Evolutionary conservation across 2,329 filamentous ascomycete genomes (phyloP), one percentile per base, ranked within the genome.

Genomic region (Cercospora canescens): DNA sequence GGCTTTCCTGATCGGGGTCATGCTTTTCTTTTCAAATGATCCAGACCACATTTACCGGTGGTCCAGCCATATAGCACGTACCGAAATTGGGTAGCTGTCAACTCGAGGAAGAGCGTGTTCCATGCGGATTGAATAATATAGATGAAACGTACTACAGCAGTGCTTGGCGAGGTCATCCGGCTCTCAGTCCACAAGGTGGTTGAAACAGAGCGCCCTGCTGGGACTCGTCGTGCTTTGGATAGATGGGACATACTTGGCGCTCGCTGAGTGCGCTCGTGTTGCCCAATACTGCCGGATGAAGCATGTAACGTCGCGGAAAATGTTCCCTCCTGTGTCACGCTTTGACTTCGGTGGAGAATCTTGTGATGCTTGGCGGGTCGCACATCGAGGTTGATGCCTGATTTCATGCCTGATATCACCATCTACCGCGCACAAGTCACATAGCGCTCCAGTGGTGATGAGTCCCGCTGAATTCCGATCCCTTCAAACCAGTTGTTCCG

Each of bases 111-210:
- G 55, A 37, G 21, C 12, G 55, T 37, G 32, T 12, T 21, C 24
- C 21, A 32, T 26, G 12, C 21, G 50, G n/a, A 35, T 54, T 18
- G 30, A 21, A 16, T 2, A 5, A 35, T 60, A 48, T 63, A 63
- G 28, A n/a, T 63, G 61, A 63, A 60, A 60, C 58, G 28, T 21
- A 18, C 58, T 24, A 60, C 32, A 45, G 37, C n/a, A 30, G 35
- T 26, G 57, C 57, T 41, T 60, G 37, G 34, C 35, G 9, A n/a
- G 18, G 41, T 45, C 41, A 21, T 45, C 41, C 18, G 41, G 41
- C 41, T 1, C 6, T 9, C 41, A 45, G 41, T 1, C 41, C 18
- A 45, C 41, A 45, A 45, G 2, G 24, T 45, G 24, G 41, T n/a
- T n/a, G 14, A 21, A 45, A 45, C 41, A 45, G 11, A 24, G 41